Evolutionary conservation across 106 monocot species (phyloP), one percentile per base, ranked within the genome.

Genomic region (Apostasia ramifera): DNA sequence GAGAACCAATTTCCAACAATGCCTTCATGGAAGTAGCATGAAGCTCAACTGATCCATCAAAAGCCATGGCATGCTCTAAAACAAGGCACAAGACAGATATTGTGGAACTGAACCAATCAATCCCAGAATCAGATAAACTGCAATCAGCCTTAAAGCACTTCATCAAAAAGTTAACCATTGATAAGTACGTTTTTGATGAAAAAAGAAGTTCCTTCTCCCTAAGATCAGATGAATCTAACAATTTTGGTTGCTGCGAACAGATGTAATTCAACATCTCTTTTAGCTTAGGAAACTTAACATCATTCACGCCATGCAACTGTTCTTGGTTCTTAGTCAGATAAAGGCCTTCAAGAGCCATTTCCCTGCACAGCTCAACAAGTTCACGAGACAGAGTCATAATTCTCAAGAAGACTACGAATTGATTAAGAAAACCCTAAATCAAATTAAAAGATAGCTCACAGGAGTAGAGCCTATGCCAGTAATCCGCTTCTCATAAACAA

Each of bases 321-420:
- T 59, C 77, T 59, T 83, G 80, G 57, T 83, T 77, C 76, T 85
- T 88, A 39, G 73, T 72, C 44, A 90, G 85, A 70, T 58, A 49
- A 72, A 98, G 92, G 55, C 92, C 90, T 78, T 80, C 90, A 48
- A 87, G 74, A 76, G 98, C 92, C 84, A 98, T 90, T 83, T 98
- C 92, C 78, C 98, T 93, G 81, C 13, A 73, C 52, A 61, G 51
- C 46, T 43, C 65, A 61, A 42, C 6, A 5, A 65, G 26, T 26
- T 26, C 26, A 26, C 26, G 26, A 26, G 26, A 26, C 26, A 26
- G 26, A 26, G 26, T 26, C 26, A 26, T 26, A 26, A 26, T 26
- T 26, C 26, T 26, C 26, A 26, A 26, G 26, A 26, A 26, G 26
- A 26, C 26, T 26, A 26, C 26, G 26, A 26, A 26, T 26, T 26